Evolutionary conservation across 768 basidiomycete genomes (phyloP).

Genomic region (Suillus tomentosus): DNA sequence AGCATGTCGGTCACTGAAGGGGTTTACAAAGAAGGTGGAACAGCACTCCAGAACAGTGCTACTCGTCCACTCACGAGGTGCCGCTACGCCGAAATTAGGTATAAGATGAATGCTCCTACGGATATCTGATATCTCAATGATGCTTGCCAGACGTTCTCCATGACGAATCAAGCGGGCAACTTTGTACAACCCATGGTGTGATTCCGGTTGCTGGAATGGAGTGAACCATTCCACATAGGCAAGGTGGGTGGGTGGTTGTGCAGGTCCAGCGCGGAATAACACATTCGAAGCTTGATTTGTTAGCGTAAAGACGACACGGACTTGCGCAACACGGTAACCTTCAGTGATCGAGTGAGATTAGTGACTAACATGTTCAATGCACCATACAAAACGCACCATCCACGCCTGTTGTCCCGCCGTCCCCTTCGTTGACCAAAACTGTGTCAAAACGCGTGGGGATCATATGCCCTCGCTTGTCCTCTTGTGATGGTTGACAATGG

Average conservation of each 20-base stretch:
- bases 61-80: constrained; percentile 33
- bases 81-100: constrained; percentile 32
- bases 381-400: no score
- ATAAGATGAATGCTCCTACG: constrained; percentile 33
- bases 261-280: background rate
- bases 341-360: no score
- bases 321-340: no score
- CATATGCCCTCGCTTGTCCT: background rate
- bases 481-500: background rate
- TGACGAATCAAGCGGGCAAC: background rate
- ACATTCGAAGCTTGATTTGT: background rate
- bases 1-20: constrained; percentile 30
- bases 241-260: constrained; percentile 20
- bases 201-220: constrained; percentile 12
- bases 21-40: constrained; percentile 33
- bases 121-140: constrained; percentile 24
- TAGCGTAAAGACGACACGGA: background rate
- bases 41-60: constrained; percentile 35
- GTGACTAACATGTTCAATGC: no score
- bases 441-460: background rate
- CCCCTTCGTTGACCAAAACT: no score
- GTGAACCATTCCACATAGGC: constrained; percentile 37
- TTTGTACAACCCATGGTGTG: background rate
- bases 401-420: no score
- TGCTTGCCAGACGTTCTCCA: background rate